Evolutionary conservation across 768 basidiomycete genomes (phyloP).

Genomic region (Tricholoma furcatifolium): DNA sequence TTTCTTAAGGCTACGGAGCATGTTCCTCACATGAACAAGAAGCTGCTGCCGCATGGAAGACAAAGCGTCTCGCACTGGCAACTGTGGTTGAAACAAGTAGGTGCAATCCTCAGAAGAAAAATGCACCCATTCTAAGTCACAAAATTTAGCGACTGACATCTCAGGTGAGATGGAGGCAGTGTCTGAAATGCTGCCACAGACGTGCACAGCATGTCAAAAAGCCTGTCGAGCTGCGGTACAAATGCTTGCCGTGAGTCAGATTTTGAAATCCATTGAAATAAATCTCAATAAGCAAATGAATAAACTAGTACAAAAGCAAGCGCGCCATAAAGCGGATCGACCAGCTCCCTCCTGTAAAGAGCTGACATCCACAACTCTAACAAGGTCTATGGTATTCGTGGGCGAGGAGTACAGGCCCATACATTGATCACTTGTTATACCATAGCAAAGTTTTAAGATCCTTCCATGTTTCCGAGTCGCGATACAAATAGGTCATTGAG

Average conservation of each 20-base stretch:
- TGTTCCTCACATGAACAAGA: constrained; percentile 52
- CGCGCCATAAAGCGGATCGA: constrained; percentile 51
- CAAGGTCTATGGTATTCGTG: constrained; percentile 8
- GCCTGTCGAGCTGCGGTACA: constrained; percentile 63
- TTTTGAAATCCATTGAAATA: not conserved
- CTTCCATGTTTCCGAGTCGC: constrained; percentile 87
- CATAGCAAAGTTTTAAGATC: constrained; percentile 82
- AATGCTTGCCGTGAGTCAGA: constrained; percentile 61
- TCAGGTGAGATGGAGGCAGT: constrained; percentile 65
- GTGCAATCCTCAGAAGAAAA: not conserved
- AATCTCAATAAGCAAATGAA: constrained; percentile 7
- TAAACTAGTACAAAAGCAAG: constrained; percentile 59
- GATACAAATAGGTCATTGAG: constrained; percentile 94
- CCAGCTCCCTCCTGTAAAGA: constrained; percentile 34
- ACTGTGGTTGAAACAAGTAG: constrained; percentile 54
- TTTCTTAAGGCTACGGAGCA: constrained; percentile 50
- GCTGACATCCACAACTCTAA: constrained; percentile 9
- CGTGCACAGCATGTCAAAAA: constrained; percentile 54
- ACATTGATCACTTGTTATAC: constrained; percentile 69
- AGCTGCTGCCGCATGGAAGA: constrained; percentile 50
- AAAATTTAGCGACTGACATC: constrained; percentile 61
- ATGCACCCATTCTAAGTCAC: constrained; percentile 4
- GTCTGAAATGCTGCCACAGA: constrained; percentile 36
- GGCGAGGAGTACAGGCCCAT: not conserved
- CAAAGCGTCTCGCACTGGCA: constrained; percentile 42